A percentile compares a stretch with the other conserved stretches of the same genome.
phyloP scores from a whole-genome alignment of 2,329 filamentous ascomycete genomes.

The Dactylellina cionopaga region DNA sequence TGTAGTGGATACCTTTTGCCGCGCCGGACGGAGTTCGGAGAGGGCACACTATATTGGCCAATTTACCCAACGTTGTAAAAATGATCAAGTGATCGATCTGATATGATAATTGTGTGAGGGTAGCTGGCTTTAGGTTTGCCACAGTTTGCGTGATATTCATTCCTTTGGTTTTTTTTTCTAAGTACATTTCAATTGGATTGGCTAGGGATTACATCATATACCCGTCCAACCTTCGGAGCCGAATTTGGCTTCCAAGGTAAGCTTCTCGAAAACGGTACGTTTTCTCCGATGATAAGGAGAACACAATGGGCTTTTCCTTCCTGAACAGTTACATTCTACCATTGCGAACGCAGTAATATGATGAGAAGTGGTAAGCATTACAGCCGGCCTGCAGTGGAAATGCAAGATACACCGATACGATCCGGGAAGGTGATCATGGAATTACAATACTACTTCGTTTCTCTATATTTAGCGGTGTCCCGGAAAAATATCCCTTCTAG shows the following conservation, averaged over 20 bases:
- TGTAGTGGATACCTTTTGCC: neutral
- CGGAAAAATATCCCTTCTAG: neutral
- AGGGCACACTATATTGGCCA: slow-evolving; percentile 8
- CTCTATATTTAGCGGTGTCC: slow-evolving; percentile 5
- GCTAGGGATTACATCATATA: slow-evolving; percentile 20
- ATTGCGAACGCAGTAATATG: too few relatives aligned
- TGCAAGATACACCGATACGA: neutral
- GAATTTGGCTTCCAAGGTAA: slow-evolving; percentile 9
- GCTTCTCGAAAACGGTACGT: neutral
- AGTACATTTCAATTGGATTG: neutral
- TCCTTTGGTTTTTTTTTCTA: neutral
- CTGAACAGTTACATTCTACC: neutral
- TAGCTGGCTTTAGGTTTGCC: neutral
- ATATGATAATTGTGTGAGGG: neutral
- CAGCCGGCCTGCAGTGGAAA: too few relatives aligned
- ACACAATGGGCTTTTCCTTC: slow-evolving; percentile 2
- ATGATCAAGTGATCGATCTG: neutral
- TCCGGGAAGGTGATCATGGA: neutral
- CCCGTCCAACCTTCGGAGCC: slow-evolving; percentile 4
- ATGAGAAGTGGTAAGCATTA: too few relatives aligned
- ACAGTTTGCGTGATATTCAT: slow-evolving; percentile 1
- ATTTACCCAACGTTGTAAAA: neutral
- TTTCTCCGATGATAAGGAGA: slow-evolving; percentile 2
- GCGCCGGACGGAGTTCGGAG: slow-evolving; percentile 48
- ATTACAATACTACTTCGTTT: neutral